Base-by-base conservation (phyloP, 441 rosid species). In the Aleurites moluccanus region DNA sequence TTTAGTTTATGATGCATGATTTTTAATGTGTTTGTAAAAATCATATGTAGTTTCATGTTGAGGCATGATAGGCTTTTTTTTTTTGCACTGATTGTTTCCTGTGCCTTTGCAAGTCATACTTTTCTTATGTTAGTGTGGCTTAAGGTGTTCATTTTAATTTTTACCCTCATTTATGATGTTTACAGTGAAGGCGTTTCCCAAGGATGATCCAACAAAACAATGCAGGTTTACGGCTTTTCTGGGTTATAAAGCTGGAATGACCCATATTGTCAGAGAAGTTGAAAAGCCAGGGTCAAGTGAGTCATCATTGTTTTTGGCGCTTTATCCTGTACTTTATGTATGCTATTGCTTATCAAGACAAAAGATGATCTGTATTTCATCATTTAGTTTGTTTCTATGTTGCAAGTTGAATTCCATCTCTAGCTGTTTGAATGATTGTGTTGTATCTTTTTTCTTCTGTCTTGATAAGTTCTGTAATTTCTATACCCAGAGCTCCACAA, bases 241-340 rank as follows among this genome's bases (percentile, higher is more conserved):
- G 81, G 97, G 95, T 49, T 94, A 94, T 83, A 92, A 94, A 82
- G 97, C 97, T 33, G 95, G 98, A 23, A 94, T 92, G 97, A 91
- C 97, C 28, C 97, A 91, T 75, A 88, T 94, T 82, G 95, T 94
- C 14, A 81, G 97, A 72, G 97, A 94, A 61, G 98, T 94, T 3
- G 95, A 92, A 62, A 94, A 94, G 60, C 98, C 95, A 7, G 97
- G 98, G 68, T 94, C 97, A 35, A 94, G 80, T 80, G 67, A 79
- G 79, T 67, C 28, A 0, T 30, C 10, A 1, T 2, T 63, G 0
- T 57, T 30, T 40, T 40, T 4, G 9, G 50, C 55, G 65, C 42
- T 40, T 40, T 53, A 38, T 1, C 40, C 1, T 38, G 40, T 38
- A 38, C 40, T 38, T 38, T 3, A 35, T 4, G 38, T 6, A 38